Conservation (phyloP, 2,329 filamentous ascomycete genomes). For the Penicillium sp. region DNA sequence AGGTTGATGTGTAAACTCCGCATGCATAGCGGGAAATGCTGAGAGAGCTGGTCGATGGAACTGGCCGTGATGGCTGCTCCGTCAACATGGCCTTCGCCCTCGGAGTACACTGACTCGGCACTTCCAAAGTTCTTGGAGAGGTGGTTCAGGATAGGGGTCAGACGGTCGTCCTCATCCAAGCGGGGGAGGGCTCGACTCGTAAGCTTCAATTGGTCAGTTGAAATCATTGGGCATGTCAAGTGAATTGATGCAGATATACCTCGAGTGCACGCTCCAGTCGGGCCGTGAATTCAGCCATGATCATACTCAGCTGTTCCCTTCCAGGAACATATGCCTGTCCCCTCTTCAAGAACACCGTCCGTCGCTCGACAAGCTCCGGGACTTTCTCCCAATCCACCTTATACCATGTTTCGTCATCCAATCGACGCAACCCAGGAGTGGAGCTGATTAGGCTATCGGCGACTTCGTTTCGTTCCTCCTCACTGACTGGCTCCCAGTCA, state of each 20-base stretch:
- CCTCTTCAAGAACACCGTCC: constrained; percentile 70
- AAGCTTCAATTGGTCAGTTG: constrained; percentile 51
- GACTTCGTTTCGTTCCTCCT: constrained; percentile 72
- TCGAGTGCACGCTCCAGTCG: constrained; percentile 79
- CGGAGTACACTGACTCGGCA: constrained; percentile 77
- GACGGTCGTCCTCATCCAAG: constrained; percentile 91
- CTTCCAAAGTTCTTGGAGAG: constrained; percentile 95
- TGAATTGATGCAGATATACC: constrained; percentile 53
- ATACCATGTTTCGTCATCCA: constrained; percentile 85
- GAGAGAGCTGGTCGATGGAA: constrained; percentile 74
- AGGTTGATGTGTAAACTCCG: constrained; percentile 81
- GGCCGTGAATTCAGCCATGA: constrained; percentile 79
- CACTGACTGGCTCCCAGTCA: constrained; percentile 77
- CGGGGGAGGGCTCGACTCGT: constrained; percentile 88
- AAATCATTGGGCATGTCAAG: background rate
- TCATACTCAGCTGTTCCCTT: constrained; percentile 82
- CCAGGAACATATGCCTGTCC: constrained; percentile 91
- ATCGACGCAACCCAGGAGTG: constrained; percentile 47
- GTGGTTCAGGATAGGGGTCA: constrained; percentile 71
- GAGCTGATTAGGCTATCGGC: constrained; percentile 60
- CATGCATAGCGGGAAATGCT: constrained; percentile 92
- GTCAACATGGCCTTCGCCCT: constrained; percentile 60
- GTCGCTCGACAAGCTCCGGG: constrained; percentile 78
- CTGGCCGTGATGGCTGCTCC: constrained; percentile 73
- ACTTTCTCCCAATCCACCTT: constrained; percentile 96